These are phyloP conservation scores for Fonsecaea monophora DNA, from an alignment of 2,329 filamentous ascomycete species.

Conservation along the genomic window DNA sequence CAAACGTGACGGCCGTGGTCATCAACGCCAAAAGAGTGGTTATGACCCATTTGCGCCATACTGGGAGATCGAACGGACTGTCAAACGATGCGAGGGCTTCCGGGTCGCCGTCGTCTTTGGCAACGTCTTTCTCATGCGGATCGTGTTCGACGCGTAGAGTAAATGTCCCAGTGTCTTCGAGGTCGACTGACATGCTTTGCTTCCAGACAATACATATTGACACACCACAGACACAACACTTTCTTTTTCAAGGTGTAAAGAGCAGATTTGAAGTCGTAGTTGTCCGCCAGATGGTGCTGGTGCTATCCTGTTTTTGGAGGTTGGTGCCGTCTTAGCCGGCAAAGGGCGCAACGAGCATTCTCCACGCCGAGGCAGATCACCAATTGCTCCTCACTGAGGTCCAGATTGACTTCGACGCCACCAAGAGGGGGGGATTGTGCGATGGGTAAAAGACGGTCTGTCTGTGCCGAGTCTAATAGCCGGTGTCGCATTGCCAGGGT, in stretches of 20 bases:
- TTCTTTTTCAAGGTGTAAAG: not conserved
- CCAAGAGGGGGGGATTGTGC: not conserved
- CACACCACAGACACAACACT: conserved; percentile 3
- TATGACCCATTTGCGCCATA: conserved; percentile 49
- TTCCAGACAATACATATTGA: conserved; percentile 10
- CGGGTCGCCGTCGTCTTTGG: conserved; percentile 8
- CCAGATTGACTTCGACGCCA: not conserved
- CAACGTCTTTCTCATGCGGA: conserved; percentile 11
- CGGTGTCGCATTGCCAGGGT: too few species aligned
- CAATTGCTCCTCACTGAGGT: not conserved
- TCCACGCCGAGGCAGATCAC: conserved; percentile 15
- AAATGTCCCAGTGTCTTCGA: conserved; percentile 10
- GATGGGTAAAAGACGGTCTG: too few species aligned
- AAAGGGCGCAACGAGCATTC: not conserved
- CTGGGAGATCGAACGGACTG: conserved; percentile 27
- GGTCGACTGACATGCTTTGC: conserved; percentile 18
- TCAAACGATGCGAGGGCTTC: conserved; percentile 14
- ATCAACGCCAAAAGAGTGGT: conserved; percentile 46
- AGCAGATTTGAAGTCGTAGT: conserved; percentile 13
- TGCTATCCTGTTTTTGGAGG: conserved; percentile 19
- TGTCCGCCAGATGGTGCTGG: not conserved
- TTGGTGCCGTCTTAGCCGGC: conserved; percentile 16
- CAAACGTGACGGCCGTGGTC: conserved; percentile 57
- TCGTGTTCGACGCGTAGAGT: conserved; percentile 7
- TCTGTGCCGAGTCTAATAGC: too few species aligned